These are phyloP conservation scores for Chrysoporthe puriensis DNA, from an alignment of 2,329 filamentous ascomycete species.

Conservation along the genomic window DNA sequence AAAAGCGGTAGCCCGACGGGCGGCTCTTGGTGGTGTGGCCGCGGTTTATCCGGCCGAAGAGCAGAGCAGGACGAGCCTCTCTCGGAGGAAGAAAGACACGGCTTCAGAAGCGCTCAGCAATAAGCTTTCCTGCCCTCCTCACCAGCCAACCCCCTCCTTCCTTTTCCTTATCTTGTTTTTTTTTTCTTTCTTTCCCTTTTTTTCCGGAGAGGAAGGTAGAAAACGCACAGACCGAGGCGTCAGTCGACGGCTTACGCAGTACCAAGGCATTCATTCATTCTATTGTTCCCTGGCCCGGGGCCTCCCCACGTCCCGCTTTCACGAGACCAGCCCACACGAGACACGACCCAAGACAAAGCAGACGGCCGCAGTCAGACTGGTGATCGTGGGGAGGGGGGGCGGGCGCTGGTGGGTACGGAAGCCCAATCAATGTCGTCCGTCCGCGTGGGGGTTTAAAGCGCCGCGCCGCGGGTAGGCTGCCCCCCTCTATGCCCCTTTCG, in stretches of 20 bases:
- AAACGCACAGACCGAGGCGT: background rate
- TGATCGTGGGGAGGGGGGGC: background rate
- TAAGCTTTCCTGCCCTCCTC: background rate
- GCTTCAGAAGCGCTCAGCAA: background rate
- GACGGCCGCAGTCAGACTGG: background rate
- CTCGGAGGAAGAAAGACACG: background rate
- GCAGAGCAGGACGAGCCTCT: background rate
- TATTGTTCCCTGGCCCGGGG: background rate
- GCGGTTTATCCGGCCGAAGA: background rate
- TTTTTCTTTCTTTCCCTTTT: background rate
- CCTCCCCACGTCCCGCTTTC: slow-evolving; percentile 9
- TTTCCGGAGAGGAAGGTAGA: background rate
- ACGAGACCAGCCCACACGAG: slow-evolving; percentile 11
- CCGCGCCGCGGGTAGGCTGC: background rate
- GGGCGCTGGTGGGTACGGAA: background rate
- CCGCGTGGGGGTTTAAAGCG: slow-evolving; percentile 7
- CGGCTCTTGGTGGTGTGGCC: background rate
- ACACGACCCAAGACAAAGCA: background rate
- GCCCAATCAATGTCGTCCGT: slow-evolving; percentile 7
- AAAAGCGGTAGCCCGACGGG: background rate
- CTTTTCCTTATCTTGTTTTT: background rate
- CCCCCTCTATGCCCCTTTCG: slow-evolving; percentile 2
- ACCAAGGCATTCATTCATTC: slow-evolving; percentile 4
- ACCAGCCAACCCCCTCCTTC: background rate
- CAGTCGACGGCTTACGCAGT: background rate